These are phyloP conservation scores for Lachancea quebecensis DNA, from an alignment of 805 yeast species.

Conservation along the genomic window DNA sequence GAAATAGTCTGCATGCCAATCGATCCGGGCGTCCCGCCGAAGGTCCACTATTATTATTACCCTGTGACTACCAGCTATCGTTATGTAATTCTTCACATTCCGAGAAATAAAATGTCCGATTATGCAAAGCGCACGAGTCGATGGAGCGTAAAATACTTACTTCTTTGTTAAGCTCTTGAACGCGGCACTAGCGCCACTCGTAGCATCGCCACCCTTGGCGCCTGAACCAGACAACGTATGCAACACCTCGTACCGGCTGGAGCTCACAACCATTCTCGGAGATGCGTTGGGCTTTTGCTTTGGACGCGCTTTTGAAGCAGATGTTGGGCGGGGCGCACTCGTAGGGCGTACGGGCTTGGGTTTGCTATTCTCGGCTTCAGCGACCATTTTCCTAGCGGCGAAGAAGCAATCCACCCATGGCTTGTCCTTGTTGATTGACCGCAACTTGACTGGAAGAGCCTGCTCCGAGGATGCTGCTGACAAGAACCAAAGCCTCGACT, in stretches of 20 bases:
- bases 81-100: conserved; percentile 3
- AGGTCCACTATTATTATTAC: background rate
- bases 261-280: conserved; percentile 28
- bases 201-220: conserved; percentile 17
- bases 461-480: conserved; percentile 29
- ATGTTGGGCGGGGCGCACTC: background rate
- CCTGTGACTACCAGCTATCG: background rate
- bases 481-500: conserved; percentile 51
- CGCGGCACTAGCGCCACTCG: conserved; percentile 32
- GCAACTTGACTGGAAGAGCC: conserved; percentile 33
- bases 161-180: conserved; percentile 24
- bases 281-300: conserved; percentile 18
- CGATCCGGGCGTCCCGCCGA: no score
- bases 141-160: background rate
- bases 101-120: background rate
- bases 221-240: conserved; percentile 15
- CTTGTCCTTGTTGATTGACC: conserved; percentile 17
- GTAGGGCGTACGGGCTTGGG: background rate
- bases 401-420: conserved; percentile 69
- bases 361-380: background rate
- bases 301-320: conserved; percentile 1
- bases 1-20: background rate
- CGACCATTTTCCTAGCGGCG: conserved; percentile 49
- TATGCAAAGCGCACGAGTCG: background rate
- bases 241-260: conserved; percentile 31